These are phyloP conservation scores for Polygonum aviculare DNA, from an alignment of 148 eudicot species.

Conservation along the genomic window DNA sequence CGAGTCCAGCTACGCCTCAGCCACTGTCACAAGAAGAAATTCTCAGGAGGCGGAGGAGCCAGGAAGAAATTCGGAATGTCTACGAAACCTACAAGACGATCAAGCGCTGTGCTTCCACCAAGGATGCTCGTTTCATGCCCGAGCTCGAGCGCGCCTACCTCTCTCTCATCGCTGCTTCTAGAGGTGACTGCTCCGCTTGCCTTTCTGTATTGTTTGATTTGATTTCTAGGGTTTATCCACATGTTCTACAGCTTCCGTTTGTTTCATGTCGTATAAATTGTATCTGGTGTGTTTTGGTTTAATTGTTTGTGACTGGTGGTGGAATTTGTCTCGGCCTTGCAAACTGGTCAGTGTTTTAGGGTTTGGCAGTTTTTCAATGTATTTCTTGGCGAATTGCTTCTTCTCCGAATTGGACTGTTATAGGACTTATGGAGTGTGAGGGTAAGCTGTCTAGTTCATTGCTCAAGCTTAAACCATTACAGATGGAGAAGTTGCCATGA, in stretches of 20 bases:
- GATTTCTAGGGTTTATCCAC: slow-evolving; percentile 15
- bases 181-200: slow-evolving; percentile 37
- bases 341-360: background rate
- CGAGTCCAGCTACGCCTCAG: slow-evolving; percentile 25
- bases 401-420: background rate
- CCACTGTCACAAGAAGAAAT: slow-evolving; percentile 60
- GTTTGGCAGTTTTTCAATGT: background rate
- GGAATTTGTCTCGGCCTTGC: background rate
- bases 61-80: slow-evolving; percentile 63
- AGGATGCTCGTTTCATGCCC: slow-evolving; percentile 36
- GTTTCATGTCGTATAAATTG: background rate
- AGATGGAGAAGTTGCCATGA: background rate
- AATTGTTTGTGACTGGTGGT: background rate
- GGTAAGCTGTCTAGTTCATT: background rate
- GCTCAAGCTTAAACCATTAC: background rate
- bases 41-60: slow-evolving; percentile 42
- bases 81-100: slow-evolving; percentile 61
- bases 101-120: slow-evolving; percentile 38
- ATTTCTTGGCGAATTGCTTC: background rate
- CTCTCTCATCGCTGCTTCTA: slow-evolving; percentile 66
- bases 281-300: background rate
- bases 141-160: slow-evolving; percentile 76
- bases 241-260: background rate
- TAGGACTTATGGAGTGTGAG: background rate
- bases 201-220: background rate